A percentile compares a stretch with the other conserved stretches of the same genome.
These are phyloP conservation scores for Flammula alnicola DNA, from an alignment of 1,284 basidiomycete species.

Conservation along the genomic window DNA sequence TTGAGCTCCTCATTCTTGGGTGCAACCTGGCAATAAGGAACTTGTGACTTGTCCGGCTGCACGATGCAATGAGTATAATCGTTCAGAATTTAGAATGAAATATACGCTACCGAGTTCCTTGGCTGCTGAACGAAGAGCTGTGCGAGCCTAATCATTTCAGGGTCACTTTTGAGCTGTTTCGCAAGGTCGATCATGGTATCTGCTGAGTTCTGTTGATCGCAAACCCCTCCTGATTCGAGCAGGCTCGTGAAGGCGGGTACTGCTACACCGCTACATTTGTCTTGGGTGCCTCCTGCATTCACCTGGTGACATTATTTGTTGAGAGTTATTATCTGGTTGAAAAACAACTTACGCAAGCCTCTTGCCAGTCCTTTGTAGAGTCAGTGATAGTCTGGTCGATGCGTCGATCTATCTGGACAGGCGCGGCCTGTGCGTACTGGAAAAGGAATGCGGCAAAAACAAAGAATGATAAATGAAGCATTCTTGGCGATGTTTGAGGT, in stretches of 20 bases:
- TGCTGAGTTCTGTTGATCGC: constrained; percentile 63
- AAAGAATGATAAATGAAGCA: constrained; percentile 16
- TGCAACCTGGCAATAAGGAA: constrained; percentile 52
- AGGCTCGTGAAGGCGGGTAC: constrained; percentile 55
- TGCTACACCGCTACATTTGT: constrained; percentile 55
- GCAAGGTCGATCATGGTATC: constrained; percentile 68
- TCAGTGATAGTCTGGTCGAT: constrained; percentile 46
- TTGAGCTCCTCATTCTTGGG: constrained; percentile 52
- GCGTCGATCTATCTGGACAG: constrained; percentile 38
- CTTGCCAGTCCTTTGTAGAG: constrained; percentile 42
- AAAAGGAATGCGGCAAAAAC: constrained; percentile 32
- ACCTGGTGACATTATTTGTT: constrained; percentile 27
- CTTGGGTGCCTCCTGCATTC: constrained; percentile 51
- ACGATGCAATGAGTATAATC: neutral
- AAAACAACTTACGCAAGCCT: constrained; percentile 42
- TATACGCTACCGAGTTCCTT: constrained; percentile 40
- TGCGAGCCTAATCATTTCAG: constrained; percentile 59
- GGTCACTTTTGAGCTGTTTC: constrained; percentile 56
- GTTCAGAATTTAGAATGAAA: neutral
- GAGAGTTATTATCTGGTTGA: neutral
- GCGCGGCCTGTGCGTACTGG: constrained; percentile 30
- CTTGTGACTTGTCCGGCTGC: constrained; percentile 46
- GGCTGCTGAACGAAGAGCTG: constrained; percentile 66
- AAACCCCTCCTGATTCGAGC: constrained; percentile 53
- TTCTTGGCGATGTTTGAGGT: neutral